Evolutionary conservation across 306 rosid genomes (phyloP), one percentile per base, ranked within the genome.

Genomic region (Abrus precatorius): DNA sequence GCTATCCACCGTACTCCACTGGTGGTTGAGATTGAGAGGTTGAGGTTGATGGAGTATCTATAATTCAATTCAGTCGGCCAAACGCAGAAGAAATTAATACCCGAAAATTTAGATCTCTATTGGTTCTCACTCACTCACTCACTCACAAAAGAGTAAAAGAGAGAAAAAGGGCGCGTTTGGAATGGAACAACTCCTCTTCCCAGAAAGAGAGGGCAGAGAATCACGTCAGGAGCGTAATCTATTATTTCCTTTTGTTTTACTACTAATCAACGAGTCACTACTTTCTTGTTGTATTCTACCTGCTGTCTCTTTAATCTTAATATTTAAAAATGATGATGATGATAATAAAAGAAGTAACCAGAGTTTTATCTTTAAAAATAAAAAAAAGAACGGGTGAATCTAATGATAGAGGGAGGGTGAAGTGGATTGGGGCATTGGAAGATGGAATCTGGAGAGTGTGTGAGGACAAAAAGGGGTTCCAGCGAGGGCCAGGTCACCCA

Each of bases 401-500:
- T 14, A 69, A 57, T 47, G 71, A 69, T 36, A n/a, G 49, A 36
- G 62, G 40, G 40, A 20, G 40, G 50, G n/a, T 45, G 83, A 78
- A 55, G 1, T 33, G 55, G 70, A 78, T 28, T 12, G 41, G 70
- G 34, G n/a, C n/a, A 12, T 2, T 8, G 43, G 3, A 32, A 8
- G 20, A 70, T 32, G 83, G 83, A 71, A 80, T 80, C 72, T 28
- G 44, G 69, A 33, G 9, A 9, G 10, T 7, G n/a, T 3, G 3
- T 5, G 55, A 4, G 56, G 84, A 80, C 84, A 80, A 80, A 38
- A 71, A 20, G 48, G 8, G 12, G 62, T 32, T 79, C 54, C 78
- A 79, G 77, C 83, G 1, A 48, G 5, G 27, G 55, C 63, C 84
- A 80, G 84, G 48, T 60, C 76, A 45, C 27, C 5, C 13, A 3